Conservation (phyloP, 2,329 filamentous ascomycete species). For the Mycocentrospora acerina region DNA sequence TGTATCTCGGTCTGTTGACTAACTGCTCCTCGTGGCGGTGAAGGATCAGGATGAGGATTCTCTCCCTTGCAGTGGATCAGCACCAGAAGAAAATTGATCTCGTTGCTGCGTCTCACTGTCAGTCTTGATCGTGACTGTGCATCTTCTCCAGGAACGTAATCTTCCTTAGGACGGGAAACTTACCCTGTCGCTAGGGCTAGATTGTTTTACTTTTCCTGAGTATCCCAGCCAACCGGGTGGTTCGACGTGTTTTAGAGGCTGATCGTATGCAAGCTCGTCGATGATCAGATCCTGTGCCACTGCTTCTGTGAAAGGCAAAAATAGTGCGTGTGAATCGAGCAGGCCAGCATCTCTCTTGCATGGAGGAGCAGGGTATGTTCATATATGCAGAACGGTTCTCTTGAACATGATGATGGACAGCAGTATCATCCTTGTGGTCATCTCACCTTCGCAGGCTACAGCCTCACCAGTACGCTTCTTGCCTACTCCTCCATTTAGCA, state of each 20-base stretch:
- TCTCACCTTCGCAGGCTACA: constrained; percentile 26
- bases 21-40: constrained; percentile 12
- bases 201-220: background rate
- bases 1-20: constrained; percentile 9
- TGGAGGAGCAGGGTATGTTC: constrained; percentile 31
- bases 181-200: too few relatives aligned
- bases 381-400: constrained; percentile 34
- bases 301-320: constrained; percentile 14
- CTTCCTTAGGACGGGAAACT: constrained; percentile 4
- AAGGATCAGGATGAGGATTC: constrained; percentile 1
- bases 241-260: background rate
- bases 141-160: constrained; percentile 9
- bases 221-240: constrained; percentile 1
- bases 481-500: constrained; percentile 28
- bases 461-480: constrained; percentile 30
- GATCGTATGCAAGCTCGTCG: constrained; percentile 2
- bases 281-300: constrained; percentile 19
- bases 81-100: constrained; percentile 16
- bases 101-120: constrained; percentile 19
- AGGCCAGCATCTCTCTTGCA: constrained; percentile 16
- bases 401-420: constrained; percentile 28
- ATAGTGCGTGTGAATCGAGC: constrained; percentile 19
- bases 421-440: constrained; percentile 36
- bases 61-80: constrained; percentile 10
- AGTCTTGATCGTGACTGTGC: constrained; percentile 2